These are phyloP conservation scores for Mycena amicta DNA, from an alignment of 768 basidiomycete genomes.

Conservation along the genomic window DNA sequence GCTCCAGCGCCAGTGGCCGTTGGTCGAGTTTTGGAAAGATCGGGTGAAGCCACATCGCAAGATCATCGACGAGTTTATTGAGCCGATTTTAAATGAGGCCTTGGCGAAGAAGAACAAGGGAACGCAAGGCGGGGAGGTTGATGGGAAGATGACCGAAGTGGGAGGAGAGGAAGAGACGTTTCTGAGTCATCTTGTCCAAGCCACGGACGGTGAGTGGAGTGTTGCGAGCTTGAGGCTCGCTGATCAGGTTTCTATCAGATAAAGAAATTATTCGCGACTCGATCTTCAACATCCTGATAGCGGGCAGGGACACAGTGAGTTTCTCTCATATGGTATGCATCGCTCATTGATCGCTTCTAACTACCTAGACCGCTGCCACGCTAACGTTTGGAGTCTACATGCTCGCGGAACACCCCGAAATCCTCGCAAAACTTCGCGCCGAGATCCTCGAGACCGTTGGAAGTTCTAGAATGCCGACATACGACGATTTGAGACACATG, in stretches of 20 bases:
- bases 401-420: conserved; percentile 52
- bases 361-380: conserved; percentile 40
- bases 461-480: conserved; percentile 44
- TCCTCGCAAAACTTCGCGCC: conserved; percentile 46
- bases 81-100: conserved; percentile 53
- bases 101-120: conserved; percentile 25
- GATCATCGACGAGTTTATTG: conserved; percentile 52
- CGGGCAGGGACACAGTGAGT: conserved; percentile 47
- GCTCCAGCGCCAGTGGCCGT: conserved; percentile 50
- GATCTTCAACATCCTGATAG: conserved; percentile 45
- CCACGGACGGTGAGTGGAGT: conserved; percentile 47
- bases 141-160: conserved; percentile 27
- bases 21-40: conserved; percentile 55
- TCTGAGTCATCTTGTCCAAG: conserved; percentile 52
- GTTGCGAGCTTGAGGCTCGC: neutral
- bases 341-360: neutral
- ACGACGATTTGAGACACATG: conserved; percentile 59
- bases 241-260: conserved; percentile 28
- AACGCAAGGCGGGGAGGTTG: conserved; percentile 28
- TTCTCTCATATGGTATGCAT: no score
- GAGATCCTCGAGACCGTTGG: conserved; percentile 55
- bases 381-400: conserved; percentile 57
- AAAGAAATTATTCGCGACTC: conserved; percentile 44
- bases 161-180: conserved; percentile 46
- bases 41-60: conserved; percentile 45